Evolutionary conservation across 805 yeast species (phyloP), one percentile per base, ranked within the genome.

Genomic region (Tetrapisispora iriomotensis): DNA sequence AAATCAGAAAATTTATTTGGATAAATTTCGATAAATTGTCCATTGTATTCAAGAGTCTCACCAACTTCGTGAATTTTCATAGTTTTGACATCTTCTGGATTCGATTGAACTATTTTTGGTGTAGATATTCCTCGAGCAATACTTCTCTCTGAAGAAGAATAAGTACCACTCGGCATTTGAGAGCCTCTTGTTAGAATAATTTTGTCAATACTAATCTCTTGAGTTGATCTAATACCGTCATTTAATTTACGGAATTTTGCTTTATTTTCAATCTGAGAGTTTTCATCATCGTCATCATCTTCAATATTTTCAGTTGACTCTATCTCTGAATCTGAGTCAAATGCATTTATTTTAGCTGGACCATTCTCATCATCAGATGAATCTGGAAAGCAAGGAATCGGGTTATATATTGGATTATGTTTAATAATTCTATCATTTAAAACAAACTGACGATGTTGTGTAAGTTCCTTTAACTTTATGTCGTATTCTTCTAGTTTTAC

Each of bases 371-470:
- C 50, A 26, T 47, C 29, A 24, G 41, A 42, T 1, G 49, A 41
- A 6, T 40, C 46, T 12, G 21, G 13, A 9, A 19, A 26, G n/a
- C 17, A 17, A 21, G 34, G 36, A 12, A 36, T 29, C 8, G 38
- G 40, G 10, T 41, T 37, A 38, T 44, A 50, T 3, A 49, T 19
- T 14, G 56, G 54, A 35, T 50, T 51, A 10, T 34, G 23, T 6
- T 32, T 39, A 15, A 23, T 33, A n/a, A 25, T 12, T 9, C 18
- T n/a, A 21, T 26, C 38, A 21, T 13, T 30, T 8, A 43, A 9
- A 12, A 17, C 32, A 8, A 39, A 36, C 12, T 46, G 39, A 14
- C 43, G 32, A n/a, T 39, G 29, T 33, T 46, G 50, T 20, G 48
- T 38, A 21, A 43, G 45, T 15, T 41, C 36, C 6, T 22, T 32